A percentile compares a stretch with the other conserved stretches of the same genome.
phyloP scores from a whole-genome alignment of 2,329 filamentous ascomycete species.

The Aureobasidium leucospermi region DNA sequence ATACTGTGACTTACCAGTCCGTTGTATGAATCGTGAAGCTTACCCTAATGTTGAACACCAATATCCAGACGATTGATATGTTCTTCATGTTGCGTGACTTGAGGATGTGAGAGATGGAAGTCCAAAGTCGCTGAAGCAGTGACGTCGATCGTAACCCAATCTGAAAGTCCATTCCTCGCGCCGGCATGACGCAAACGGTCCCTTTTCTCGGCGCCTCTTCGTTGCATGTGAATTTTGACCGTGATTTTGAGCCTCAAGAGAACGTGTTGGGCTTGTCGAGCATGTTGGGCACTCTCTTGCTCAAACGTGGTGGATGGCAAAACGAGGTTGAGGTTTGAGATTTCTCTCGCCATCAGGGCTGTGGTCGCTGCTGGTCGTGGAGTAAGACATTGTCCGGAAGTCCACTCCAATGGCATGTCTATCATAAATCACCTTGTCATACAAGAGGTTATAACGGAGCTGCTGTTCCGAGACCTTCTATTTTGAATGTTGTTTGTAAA shows the following conservation, averaged over 20 bases:
- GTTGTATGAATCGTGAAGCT: too few relatives aligned
- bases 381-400: too few relatives aligned
- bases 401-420: too few relatives aligned
- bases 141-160: neutral
- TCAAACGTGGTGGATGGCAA: too few relatives aligned
- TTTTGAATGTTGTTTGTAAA: too few relatives aligned
- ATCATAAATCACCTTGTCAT: too few relatives aligned
- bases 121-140: neutral
- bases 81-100: too few relatives aligned
- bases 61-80: too few relatives aligned
- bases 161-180: neutral
- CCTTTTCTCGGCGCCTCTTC: neutral
- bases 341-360: neutral
- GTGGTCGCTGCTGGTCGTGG: too few relatives aligned
- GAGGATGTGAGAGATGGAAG: neutral
- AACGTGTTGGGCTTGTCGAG: neutral
- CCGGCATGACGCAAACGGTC: neutral
- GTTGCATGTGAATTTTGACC: neutral
- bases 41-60: too few relatives aligned
- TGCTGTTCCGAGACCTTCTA: neutral
- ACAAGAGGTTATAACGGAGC: neutral
- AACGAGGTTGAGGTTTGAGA: neutral
- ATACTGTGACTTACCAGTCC: too few relatives aligned
- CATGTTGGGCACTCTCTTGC: neutral
- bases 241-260: neutral